phyloP scores from a whole-genome alignment of 1,284 basidiomycete species.

The Anthracocystis setariae region DNA sequence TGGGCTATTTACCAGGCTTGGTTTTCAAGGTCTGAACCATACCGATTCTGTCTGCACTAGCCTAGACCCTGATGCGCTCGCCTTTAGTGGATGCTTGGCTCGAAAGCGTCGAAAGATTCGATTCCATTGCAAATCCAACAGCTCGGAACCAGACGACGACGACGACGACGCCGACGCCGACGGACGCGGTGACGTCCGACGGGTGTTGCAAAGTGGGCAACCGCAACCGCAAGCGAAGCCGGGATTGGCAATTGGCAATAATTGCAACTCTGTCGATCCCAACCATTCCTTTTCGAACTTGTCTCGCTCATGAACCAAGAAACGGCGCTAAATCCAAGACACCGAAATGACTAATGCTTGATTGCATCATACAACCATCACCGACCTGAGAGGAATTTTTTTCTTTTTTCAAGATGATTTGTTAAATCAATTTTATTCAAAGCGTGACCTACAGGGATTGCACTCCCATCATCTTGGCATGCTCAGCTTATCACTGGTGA shows the following conservation, averaged over 20 bases:
- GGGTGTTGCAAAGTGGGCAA: background rate
- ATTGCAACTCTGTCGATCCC: background rate
- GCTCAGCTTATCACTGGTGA: background rate
- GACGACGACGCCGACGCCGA: background rate
- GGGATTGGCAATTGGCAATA: background rate
- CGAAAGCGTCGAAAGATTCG: background rate
- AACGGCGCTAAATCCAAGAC: conserved; percentile 1
- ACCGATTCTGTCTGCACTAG: too few relatives aligned
- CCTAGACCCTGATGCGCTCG: background rate
- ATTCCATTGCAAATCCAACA: background rate
- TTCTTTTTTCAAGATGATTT: too few relatives aligned
- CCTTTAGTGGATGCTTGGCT: background rate
- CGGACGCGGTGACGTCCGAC: background rate
- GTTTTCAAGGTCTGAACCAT: too few relatives aligned
- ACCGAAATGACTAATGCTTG: conserved; percentile 5
- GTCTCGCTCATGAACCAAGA: too few relatives aligned
- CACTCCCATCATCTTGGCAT: background rate
- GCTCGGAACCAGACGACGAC: too few relatives aligned
- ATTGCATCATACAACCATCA: conserved; percentile 9
- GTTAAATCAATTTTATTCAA: too few relatives aligned
- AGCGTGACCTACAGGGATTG: background rate
- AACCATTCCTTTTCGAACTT: too few relatives aligned
- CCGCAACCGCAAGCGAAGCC: conserved; percentile 11
- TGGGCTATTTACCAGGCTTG: too few relatives aligned
- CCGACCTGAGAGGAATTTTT: conserved; percentile 7